Conservation (phyloP, 2,329 filamentous ascomycete genomes). For the Curvularia sp. region DNA sequence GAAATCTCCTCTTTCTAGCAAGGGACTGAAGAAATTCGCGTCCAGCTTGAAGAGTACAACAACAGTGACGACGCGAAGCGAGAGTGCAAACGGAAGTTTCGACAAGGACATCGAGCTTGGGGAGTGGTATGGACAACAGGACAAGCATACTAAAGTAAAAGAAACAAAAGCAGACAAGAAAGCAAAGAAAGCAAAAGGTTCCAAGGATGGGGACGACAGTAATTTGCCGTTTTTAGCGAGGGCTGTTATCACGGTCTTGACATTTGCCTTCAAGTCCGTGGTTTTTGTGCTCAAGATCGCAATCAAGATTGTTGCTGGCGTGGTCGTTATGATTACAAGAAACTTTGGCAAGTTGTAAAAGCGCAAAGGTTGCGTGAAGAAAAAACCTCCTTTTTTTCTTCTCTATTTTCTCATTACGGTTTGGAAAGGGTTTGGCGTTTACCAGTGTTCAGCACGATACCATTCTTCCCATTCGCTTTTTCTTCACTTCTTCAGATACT, state of each 20-base stretch:
- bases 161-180: slow-evolving; percentile 35
- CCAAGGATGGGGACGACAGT: slow-evolving; percentile 38
- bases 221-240: slow-evolving; percentile 51
- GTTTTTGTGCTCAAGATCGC: slow-evolving; percentile 53
- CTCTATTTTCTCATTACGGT: background rate
- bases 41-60: slow-evolving; percentile 27
- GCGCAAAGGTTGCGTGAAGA: background rate
- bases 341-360: slow-evolving; percentile 47
- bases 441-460: slow-evolving; percentile 8
- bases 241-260: slow-evolving; percentile 51
- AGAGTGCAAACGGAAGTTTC: slow-evolving; percentile 30
- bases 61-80: slow-evolving; percentile 17
- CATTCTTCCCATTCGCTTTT: slow-evolving; percentile 18
- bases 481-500: slow-evolving; percentile 1
- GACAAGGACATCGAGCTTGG: slow-evolving; percentile 51
- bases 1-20: slow-evolving; percentile 27
- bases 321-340: slow-evolving; percentile 50
- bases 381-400: background rate
- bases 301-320: slow-evolving; percentile 52
- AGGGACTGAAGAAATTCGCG: slow-evolving; percentile 36
- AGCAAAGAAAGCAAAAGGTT: slow-evolving; percentile 32
- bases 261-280: slow-evolving; percentile 53
- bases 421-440: background rate
- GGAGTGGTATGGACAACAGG: slow-evolving; percentile 49
- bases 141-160: slow-evolving; percentile 19